Evolutionary conservation across 2,329 filamentous ascomycete species (phyloP).

Genomic region (Hypoxylon sp.): DNA sequence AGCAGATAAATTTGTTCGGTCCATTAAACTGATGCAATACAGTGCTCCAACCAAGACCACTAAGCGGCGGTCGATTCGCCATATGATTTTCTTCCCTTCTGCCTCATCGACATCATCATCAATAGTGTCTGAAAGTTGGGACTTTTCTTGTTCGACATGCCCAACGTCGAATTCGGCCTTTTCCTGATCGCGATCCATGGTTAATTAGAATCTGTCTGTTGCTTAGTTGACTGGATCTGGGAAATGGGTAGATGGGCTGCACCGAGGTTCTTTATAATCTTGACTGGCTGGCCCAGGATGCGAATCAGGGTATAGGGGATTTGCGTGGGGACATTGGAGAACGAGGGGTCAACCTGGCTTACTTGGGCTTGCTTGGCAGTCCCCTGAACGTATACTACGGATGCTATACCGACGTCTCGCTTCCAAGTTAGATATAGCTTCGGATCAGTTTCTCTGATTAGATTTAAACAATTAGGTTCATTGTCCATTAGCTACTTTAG

Average conservation of each 20-base stretch:
- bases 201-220: background rate
- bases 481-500: constrained; percentile 4
- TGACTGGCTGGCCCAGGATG: background rate
- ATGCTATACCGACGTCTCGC: constrained; percentile 13
- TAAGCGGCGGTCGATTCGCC: constrained; percentile 76
- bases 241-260: constrained; percentile 11
- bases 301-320: constrained; percentile 4
- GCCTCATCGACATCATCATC: constrained; percentile 66
- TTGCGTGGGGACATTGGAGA: constrained; percentile 24
- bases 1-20: constrained; percentile 81
- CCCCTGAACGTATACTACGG: background rate
- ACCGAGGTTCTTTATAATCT: constrained; percentile 28
- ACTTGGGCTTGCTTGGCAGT: constrained; percentile 12
- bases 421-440: background rate
- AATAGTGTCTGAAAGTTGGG: constrained; percentile 49
- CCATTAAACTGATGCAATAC: constrained; percentile 84
- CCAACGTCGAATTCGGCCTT: constrained; percentile 46
- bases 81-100: constrained; percentile 78
- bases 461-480: background rate
- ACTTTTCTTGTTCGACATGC: constrained; percentile 46
- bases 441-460: background rate
- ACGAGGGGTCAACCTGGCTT: constrained; percentile 34
- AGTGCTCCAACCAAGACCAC: constrained; percentile 74
- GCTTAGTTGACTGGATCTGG: constrained; percentile 2
- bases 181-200: constrained; percentile 52